These are phyloP conservation scores for Mentha longifolia DNA, from an alignment of 257 asterid species.

Conservation along the genomic window DNA sequence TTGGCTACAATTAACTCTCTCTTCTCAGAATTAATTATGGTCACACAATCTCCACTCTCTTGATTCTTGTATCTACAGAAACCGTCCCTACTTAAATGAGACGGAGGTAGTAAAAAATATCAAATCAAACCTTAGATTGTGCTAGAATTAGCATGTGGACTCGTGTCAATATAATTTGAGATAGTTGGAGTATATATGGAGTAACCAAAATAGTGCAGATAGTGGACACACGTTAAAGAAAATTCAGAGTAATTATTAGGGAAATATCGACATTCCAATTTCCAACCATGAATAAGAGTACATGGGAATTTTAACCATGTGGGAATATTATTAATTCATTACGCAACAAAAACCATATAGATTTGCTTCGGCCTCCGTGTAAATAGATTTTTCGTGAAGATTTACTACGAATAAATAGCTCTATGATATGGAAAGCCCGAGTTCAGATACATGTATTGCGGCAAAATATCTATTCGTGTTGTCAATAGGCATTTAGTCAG, in stretches of 20 bases:
- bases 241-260: not conserved
- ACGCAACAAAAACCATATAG: not conserved
- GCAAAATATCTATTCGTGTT: conserved; percentile 36
- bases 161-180: not conserved
- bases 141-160: not conserved
- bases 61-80: too few species aligned
- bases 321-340: not conserved
- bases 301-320: not conserved
- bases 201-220: not conserved
- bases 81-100: too few species aligned
- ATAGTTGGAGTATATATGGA: not conserved
- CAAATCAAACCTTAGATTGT: not conserved
- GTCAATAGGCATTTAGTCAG: conserved; percentile 26
- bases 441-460: conserved; percentile 8
- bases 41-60: too few species aligned
- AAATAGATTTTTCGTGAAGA: not conserved
- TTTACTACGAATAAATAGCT: not conserved
- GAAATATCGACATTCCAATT: not conserved
- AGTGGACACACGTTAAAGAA: not conserved
- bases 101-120: too few species aligned
- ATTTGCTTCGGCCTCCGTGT: not conserved
- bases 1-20: too few species aligned
- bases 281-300: not conserved
- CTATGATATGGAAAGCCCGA: conserved; percentile 19
- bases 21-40: too few species aligned